Evolutionary conservation across 1,284 basidiomycete genomes (phyloP).

Genomic region (Heliocybe sulcata): DNA sequence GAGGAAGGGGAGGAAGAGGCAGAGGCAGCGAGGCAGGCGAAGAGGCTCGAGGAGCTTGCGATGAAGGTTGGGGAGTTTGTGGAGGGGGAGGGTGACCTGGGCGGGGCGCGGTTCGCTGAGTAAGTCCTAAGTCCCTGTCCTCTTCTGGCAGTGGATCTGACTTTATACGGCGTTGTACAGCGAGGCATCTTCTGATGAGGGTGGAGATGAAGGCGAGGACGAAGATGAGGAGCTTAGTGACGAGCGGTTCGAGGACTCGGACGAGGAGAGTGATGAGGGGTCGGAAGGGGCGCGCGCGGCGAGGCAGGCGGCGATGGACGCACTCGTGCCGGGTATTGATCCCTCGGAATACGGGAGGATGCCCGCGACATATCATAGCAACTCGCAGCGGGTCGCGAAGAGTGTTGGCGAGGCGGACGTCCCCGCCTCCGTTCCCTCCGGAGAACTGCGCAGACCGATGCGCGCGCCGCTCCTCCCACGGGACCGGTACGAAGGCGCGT

Average conservation of each 20-base stretch:
- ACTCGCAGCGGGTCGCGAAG: constrained; percentile 61
- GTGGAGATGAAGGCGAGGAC: constrained; percentile 20
- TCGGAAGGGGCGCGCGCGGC: constrained; percentile 25
- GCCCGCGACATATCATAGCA: constrained; percentile 60
- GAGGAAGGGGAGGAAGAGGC: constrained; percentile 29
- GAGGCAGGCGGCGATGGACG: constrained; percentile 59
- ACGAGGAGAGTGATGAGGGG: constrained; percentile 28
- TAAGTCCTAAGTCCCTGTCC: constrained; percentile 32
- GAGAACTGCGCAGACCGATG: constrained; percentile 27
- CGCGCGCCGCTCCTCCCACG: constrained; percentile 74
- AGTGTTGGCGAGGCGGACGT: constrained; percentile 39
- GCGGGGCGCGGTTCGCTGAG: constrained; percentile 87
- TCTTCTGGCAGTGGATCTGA: constrained; percentile 7
- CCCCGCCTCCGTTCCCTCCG: constrained; percentile 17
- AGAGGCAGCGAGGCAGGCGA: constrained; percentile 59
- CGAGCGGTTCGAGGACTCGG: constrained; percentile 30
- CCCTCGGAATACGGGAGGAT: constrained; percentile 74
- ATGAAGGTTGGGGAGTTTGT: constrained; percentile 83
- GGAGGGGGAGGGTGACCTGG: constrained; percentile 78
- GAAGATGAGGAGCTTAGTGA: constrained; percentile 32
- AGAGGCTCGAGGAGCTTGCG: constrained; percentile 68
- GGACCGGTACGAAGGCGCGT: constrained; percentile 73
- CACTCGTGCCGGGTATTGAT: constrained; percentile 61
- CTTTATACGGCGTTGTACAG: constrained; percentile 24
- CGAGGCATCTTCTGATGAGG: constrained; percentile 49